These are phyloP conservation scores for Penicillium sp. DNA, from an alignment of 2,329 filamentous ascomycete genomes.

Conservation along the genomic window DNA sequence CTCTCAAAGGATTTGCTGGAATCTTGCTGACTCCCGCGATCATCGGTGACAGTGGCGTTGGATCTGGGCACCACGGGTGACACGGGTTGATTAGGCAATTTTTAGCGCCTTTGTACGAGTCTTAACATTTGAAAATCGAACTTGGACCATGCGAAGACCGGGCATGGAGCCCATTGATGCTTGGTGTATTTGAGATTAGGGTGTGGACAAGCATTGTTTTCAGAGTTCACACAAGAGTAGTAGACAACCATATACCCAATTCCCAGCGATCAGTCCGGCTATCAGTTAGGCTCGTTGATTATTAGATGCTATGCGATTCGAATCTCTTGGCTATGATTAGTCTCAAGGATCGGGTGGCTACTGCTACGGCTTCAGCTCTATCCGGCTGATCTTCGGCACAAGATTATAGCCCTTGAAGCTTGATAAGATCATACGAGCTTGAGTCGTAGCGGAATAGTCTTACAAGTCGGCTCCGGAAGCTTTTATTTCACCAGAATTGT, in stretches of 20 bases:
- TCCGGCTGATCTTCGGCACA: not conserved
- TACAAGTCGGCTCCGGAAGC: no score
- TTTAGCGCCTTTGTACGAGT: not conserved
- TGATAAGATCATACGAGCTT: no score
- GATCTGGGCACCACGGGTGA: not conserved
- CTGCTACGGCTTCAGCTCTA: not conserved
- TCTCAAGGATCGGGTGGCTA: not conserved
- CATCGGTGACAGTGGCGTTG: not conserved
- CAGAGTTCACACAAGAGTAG: not conserved
- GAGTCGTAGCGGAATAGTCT: no score
- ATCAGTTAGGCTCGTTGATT: no score
- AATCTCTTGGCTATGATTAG: not conserved
- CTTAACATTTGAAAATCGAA: no score
- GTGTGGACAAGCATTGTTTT: not conserved
- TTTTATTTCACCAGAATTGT: not conserved
- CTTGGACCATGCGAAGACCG: not conserved
- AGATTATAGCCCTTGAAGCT: no score
- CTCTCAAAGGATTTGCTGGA: not conserved
- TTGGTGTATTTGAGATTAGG: not conserved
- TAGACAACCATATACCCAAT: no score
- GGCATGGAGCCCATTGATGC: not conserved
- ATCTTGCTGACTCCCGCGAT: not conserved
- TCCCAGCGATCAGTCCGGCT: not conserved
- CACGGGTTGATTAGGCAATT: not conserved
- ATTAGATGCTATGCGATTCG: not conserved